These are phyloP conservation scores for Talaromyces islandicus DNA, from an alignment of 2,329 filamentous ascomycete genomes.

Conservation along the genomic window DNA sequence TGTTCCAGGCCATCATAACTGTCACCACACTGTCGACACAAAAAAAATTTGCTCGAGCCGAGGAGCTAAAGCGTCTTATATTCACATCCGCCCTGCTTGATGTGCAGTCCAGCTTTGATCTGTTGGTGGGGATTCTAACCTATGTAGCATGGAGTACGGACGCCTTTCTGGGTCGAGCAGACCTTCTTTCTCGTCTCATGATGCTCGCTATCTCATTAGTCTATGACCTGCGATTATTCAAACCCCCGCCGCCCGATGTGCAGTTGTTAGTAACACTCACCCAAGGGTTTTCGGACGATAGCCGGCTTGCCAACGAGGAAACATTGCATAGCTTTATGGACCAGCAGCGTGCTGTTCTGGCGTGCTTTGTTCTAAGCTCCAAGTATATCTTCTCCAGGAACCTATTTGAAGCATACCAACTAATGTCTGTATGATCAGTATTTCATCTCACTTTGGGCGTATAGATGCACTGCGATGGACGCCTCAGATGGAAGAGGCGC, in stretches of 20 bases:
- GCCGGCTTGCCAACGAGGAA: constrained; percentile 9
- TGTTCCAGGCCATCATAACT: constrained; percentile 31
- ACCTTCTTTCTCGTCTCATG: constrained; percentile 30
- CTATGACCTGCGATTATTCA: constrained; percentile 30
- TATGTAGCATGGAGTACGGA: constrained; percentile 36
- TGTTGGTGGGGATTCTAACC: constrained; percentile 30
- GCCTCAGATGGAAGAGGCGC: constrained; percentile 32
- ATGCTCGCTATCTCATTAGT: constrained; percentile 33
- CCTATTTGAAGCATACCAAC: not conserved
- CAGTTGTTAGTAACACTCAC: constrained; percentile 25
- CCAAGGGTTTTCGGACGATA: constrained; percentile 17
- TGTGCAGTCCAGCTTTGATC: constrained; percentile 27
- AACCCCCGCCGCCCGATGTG: constrained; percentile 23
- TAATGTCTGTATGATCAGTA: constrained; percentile 17
- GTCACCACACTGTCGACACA: constrained; percentile 26
- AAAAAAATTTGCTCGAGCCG: constrained; percentile 19
- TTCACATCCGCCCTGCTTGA: constrained; percentile 22
- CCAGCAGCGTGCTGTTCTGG: constrained; percentile 21
- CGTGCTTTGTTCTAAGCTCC: constrained; percentile 25
- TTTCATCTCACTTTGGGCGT: constrained; percentile 30
- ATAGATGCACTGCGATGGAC: constrained; percentile 32
- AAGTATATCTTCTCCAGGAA: constrained; percentile 15
- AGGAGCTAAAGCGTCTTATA: constrained; percentile 26
- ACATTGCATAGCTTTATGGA: constrained; percentile 16
- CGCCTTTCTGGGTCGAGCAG: constrained; percentile 23